A percentile compares a stretch with the other conserved stretches of the same genome.
Conservation (phyloP, 495 filamentous ascomycete genomes). For the Penicillium desertorum region DNA sequence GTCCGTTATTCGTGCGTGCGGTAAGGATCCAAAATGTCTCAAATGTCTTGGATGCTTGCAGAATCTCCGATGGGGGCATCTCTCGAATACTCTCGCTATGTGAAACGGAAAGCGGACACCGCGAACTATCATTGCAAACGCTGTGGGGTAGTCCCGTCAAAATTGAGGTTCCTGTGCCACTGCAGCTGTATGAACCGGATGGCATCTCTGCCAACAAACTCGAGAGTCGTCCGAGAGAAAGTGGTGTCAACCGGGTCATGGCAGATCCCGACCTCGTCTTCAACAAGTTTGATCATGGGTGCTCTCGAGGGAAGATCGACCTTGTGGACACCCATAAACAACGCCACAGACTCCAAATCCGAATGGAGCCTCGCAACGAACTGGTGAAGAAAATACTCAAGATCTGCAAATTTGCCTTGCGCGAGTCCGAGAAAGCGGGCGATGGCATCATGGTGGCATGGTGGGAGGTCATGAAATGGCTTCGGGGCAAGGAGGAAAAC, state of each 20-base stretch:
- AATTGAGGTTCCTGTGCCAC: conserved; percentile 51
- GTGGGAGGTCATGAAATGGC: conserved; percentile 75
- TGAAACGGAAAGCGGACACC: conserved; percentile 58
- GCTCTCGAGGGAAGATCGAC: conserved; percentile 58
- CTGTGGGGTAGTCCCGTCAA: conserved; percentile 68
- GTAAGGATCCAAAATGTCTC: conserved; percentile 42
- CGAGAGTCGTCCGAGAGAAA: conserved; percentile 43
- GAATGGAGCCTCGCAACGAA: conserved; percentile 61
- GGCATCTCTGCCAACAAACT: conserved; percentile 37
- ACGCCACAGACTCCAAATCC: conserved; percentile 64
- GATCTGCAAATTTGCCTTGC: conserved; percentile 61
- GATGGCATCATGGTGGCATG: conserved; percentile 68
- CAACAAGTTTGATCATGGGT: conserved; percentile 44
- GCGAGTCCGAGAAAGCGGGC: conserved; percentile 53
- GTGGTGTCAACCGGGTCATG: conserved; percentile 53
- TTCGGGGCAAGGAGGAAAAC: conserved; percentile 49
- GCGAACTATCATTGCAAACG: conserved; percentile 68
- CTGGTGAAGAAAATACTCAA: conserved; percentile 59
- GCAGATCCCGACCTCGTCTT: conserved; percentile 49
- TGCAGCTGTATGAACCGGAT: conserved; percentile 47
- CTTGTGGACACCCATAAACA: conserved; percentile 59
- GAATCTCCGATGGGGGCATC: conserved; percentile 64
- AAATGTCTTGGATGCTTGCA: conserved; percentile 72
- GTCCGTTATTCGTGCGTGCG: conserved; percentile 42
- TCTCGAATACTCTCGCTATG: conserved; percentile 70